Base-by-base conservation (phyloP, 2,329 filamentous ascomycete genomes). In the Fusarium staphyleae region DNA sequence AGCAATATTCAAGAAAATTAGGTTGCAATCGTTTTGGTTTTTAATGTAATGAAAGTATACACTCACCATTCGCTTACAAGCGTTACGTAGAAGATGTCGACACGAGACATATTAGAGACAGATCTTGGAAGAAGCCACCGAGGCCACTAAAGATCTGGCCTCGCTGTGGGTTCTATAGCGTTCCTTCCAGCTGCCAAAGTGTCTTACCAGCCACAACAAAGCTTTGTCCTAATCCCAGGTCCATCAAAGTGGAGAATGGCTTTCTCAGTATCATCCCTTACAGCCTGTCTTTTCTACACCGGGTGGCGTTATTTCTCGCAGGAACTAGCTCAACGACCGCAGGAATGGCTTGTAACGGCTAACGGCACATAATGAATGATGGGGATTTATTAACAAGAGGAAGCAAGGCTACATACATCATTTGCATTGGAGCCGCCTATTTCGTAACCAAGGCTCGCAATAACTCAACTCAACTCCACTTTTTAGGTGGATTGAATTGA, bases 161-260 rank as follows among this genome's bases (percentile, higher is more conserved):
- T n/a, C n/a, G n/a, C n/a, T n/a, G n/a, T n/a, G n/a, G n/a, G n/a
- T n/a, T n/a, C n/a, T 41, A 18, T 2, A 16, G 30, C 58, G 62
- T 62, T 62, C 58, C 58, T 28, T 2, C 4, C 5, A 6, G 9
- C 5, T 12, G 12, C 24, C 33, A 28, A n/a, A 35, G 15, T 30
- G 8, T 14, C 8, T 12, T 3, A 1, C 26, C 40, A 55, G 41
- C 57, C 57, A 58, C 41, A 8, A 9, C n/a, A 46, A 45, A 29
- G 34, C 36, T 54, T 43, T 40, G 48, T 50, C 24, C 48, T 9
- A 32, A 39, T 39, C 1, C 43, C 33, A 44, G 18, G 41, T 19
- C 40, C 36, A 42, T 29, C 42, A 3, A 15, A 13, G 10, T 36
- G 1, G 37, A 57, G 57, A 60, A 60, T 62, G 43, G 16, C 32